Base-by-base conservation (phyloP, 495 filamentous ascomycete species). In the Lophiostoma macrostomum region DNA sequence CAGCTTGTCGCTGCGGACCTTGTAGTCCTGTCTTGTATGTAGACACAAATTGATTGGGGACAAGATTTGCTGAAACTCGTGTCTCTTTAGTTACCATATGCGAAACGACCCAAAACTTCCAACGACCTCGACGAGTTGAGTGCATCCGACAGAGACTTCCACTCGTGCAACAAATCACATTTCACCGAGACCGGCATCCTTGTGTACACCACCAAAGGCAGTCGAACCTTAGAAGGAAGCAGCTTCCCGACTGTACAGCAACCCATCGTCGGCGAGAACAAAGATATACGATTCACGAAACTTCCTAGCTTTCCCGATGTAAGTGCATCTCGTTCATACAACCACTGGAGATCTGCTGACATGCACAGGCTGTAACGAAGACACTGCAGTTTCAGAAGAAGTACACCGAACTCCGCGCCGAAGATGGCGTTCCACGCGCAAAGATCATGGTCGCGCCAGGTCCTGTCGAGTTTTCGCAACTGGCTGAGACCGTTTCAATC, bases 61-160 rank as follows among this genome's bases (percentile, higher is more conserved):
- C 34, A 58, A 72, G 69, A 72, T 68, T 66, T 73, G 66, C 70
- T 70, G 68, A 73, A 65, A 49, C 57, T 55, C 62, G 66, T 72
- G 71, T 69, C 63, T 37, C 24, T 68, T 76, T 81, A 96, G 91
- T 95, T 84, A 81, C 89, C 90, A 31, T 90, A 93, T 71, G 74
- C 84, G 66, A 90, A 90, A 67, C 78, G 78, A 61, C 74, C 84
- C 30, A 88, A 90, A 66, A 78, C 79, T 16, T 73, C 71, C 56
- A 72, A 76, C 35, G 74, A 77, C 53, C 78, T 83, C 60, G 71
- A 78, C 59, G 69, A 82, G 38, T 74, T 88, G 75, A 74, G 70
- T 56, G 67, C 75, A 25, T 67, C 68, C 23, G 85, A 89, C 36
- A 68, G 73, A 65, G 73, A 70, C 36, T 85, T 80, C 63, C 80